Percentiles rank a stretch among this genome's conserved stretches.
phyloP scores from a whole-genome alignment of 164 flowering plant genomes.

The Kalanchoe fedtschenkoi region DNA sequence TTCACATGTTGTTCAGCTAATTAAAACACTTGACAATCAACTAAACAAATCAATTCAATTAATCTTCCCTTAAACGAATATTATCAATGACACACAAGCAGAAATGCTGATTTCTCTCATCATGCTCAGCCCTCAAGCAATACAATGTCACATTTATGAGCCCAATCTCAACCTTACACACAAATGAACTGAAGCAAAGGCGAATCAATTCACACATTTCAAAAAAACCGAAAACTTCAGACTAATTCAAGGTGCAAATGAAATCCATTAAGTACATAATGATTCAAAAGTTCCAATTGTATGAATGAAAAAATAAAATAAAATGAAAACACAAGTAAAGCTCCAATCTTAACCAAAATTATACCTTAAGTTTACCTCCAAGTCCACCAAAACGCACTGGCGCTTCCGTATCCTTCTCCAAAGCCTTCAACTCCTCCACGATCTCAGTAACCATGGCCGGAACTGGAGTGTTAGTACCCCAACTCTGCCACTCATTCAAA shows the following conservation, averaged over 20 bases:
- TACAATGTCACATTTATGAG: not conserved
- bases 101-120: not conserved
- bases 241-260: not conserved
- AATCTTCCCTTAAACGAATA: not conserved
- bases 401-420: constrained; percentile 47
- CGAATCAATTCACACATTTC: not conserved
- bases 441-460: constrained; percentile 53
- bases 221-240: not conserved
- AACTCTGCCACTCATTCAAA: constrained; percentile 68
- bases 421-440: constrained; percentile 45
- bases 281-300: not conserved
- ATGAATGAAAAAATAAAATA: not conserved
- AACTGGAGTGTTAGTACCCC: constrained; percentile 66
- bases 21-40: not conserved
- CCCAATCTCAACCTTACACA: not conserved
- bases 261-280: too few species aligned
- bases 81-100: not conserved
- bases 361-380: constrained; percentile 72
- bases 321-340: not conserved
- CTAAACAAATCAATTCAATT: not conserved
- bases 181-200: not conserved
- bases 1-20: not conserved
- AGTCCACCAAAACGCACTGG: constrained; percentile 69
- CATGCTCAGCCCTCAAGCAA: not conserved
- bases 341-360: not conserved